Percentiles rank a stretch among this genome's conserved stretches.
phyloP scores from a whole-genome alignment of 2,329 filamentous ascomycete species.

The Ophiostoma triangulosporum region DNA sequence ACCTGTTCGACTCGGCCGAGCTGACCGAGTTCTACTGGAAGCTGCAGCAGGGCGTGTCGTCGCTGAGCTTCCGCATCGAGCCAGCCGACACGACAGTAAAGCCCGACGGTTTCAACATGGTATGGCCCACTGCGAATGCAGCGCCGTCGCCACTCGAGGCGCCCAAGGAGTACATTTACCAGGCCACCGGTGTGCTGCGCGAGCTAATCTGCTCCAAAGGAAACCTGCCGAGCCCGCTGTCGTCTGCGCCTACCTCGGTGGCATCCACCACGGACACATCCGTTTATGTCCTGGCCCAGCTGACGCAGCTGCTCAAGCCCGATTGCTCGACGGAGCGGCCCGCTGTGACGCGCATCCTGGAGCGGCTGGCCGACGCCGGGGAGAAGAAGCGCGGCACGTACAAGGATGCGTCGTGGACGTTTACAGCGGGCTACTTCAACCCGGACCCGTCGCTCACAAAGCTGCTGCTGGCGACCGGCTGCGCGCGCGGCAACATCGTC shows the following conservation, averaged over 20 bases:
- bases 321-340: conserved; percentile 83
- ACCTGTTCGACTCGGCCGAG: conserved; percentile 68
- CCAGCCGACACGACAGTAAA: conserved; percentile 31
- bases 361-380: conserved; percentile 44
- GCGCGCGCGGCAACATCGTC: conserved; percentile 59
- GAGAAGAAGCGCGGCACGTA: conserved; percentile 28
- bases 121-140: conserved; percentile 65
- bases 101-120: conserved; percentile 32
- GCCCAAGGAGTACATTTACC: conserved; percentile 53
- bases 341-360: conserved; percentile 61
- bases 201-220: conserved; percentile 42
- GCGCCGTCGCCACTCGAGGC: conserved; percentile 61
- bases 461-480: conserved; percentile 57
- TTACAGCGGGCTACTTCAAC: conserved; percentile 98
- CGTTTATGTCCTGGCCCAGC: conserved; percentile 76
- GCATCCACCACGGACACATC: conserved; percentile 40
- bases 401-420: conserved; percentile 70
- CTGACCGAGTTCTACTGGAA: conserved; percentile 71
- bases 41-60: conserved; percentile 65
- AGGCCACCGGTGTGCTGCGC: conserved; percentile 52
- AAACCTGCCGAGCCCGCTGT: conserved; percentile 19
- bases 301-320: conserved; percentile 69
- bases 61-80: conserved; percentile 67
- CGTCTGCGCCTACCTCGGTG: not conserved
- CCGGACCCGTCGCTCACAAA: conserved; percentile 74